Conservation (phyloP, 805 yeast species). For the Yarrowia sp. region DNA sequence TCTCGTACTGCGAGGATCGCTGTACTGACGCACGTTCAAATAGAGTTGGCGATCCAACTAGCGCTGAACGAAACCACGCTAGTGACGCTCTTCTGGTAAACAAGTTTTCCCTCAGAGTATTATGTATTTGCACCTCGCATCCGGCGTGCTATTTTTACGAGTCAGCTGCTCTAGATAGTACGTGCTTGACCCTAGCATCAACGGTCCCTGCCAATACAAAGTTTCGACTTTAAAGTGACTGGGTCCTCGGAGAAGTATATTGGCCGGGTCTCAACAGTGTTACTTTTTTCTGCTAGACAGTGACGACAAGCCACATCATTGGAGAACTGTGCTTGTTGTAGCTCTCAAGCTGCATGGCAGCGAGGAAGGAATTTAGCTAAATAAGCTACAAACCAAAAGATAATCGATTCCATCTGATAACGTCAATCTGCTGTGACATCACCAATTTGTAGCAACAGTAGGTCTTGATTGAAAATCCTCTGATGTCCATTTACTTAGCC, state of each 20-base stretch:
- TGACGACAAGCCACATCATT: slow-evolving; percentile 7
- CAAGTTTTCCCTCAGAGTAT: not conserved
- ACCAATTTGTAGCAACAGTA: not conserved
- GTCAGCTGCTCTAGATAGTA: not conserved
- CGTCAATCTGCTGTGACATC: not conserved
- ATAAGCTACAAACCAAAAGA: slow-evolving; percentile 27
- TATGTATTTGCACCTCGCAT: not conserved
- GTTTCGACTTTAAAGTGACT: not conserved
- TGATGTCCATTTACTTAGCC: too few species aligned
- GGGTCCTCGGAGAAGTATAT: not conserved
- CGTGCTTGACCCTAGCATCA: not conserved
- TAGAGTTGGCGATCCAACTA: slow-evolving; percentile 10
- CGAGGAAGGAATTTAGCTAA: not conserved
- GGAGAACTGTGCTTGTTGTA: not conserved
- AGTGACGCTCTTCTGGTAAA: not conserved
- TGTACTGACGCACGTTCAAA: not conserved
- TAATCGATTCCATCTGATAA: slow-evolving; percentile 22
- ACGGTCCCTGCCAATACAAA: not conserved
- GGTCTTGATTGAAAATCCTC: too few species aligned
- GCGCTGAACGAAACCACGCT: not conserved
- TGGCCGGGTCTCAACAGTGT: not conserved
- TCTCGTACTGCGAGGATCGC: slow-evolving; percentile 8
- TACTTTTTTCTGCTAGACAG: not conserved
- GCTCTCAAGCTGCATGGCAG: slow-evolving; percentile 12
- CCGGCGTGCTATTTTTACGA: not conserved